These are phyloP conservation scores for Chlorella sorokiniana DNA, from an alignment of 139 green algal genomes.

Conservation along the genomic window DNA sequence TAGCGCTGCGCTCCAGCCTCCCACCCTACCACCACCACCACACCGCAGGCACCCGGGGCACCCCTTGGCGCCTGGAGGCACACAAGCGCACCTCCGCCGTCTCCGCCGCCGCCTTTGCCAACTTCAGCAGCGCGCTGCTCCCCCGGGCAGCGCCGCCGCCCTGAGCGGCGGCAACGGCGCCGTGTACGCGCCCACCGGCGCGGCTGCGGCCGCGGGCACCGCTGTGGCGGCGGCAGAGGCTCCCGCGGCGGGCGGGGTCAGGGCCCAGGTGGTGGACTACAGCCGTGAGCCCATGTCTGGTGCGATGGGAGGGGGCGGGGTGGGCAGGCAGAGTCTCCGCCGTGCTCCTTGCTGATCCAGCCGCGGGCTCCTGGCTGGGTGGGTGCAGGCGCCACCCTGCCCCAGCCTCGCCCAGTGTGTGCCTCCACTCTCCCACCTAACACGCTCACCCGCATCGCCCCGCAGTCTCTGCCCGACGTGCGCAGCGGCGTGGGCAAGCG, in stretches of 20 bases:
- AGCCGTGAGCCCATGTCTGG: slow-evolving; percentile 73
- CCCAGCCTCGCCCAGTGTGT: neutral
- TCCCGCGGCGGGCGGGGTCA: slow-evolving; percentile 28
- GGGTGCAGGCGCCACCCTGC: neutral
- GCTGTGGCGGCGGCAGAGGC: slow-evolving; percentile 10
- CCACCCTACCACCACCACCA: neutral
- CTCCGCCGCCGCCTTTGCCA: slow-evolving; percentile 85
- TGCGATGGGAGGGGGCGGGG: slow-evolving; percentile 43
- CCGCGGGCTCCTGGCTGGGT: neutral
- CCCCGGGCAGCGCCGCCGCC: neutral
- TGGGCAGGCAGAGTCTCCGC: slow-evolving; percentile 22
- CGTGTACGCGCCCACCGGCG: neutral
- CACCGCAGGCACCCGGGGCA: slow-evolving; percentile 70
- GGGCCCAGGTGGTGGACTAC: slow-evolving; percentile 82
- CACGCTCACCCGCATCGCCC: neutral
- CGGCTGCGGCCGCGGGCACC: neutral
- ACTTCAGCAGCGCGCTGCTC: slow-evolving; percentile 87
- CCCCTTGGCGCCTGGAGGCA: slow-evolving; percentile 86
- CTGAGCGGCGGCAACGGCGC: neutral
- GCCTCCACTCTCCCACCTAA: neutral
- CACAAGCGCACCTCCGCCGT: slow-evolving; percentile 69
- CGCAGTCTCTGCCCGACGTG: slow-evolving; percentile 24
- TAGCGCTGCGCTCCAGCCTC: no score
- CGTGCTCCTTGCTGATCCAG: neutral
- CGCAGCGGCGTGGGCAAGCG: slow-evolving; percentile 45